Evolutionary conservation across 2,329 filamentous ascomycete species (phyloP), one percentile per base, ranked within the genome.

Genomic region (Xylogone sp.): DNA sequence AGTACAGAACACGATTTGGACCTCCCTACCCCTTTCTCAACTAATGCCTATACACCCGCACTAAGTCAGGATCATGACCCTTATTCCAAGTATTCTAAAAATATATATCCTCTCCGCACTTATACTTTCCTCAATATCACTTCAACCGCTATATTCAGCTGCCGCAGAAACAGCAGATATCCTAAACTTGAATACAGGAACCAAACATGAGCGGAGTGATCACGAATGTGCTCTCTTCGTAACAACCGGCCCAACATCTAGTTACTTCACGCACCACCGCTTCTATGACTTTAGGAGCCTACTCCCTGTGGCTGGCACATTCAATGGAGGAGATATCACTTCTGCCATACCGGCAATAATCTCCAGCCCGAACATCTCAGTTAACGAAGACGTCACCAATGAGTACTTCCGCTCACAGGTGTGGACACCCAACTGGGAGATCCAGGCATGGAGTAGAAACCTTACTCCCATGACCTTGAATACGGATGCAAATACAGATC

Each of bases 281-380:
- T 53, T 53, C 21, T 43, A 34, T 29, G 51, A 53, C 27, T 53
- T 44, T 27, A 42, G 24, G 24, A 27, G n/a, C n/a, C n/a, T n/a
- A n/a, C n/a, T n/a, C n/a, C n/a, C n/a, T n/a, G n/a, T n/a, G n/a
- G n/a, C n/a, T n/a, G n/a, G n/a, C n/a, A n/a, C n/a, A n/a, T n/a
- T n/a, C n/a, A n/a, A n/a, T n/a, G n/a, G n/a, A n/a, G n/a, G n/a
- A n/a, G n/a, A 27, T 27, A 27, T 27, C 24, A 27, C 31, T 13
- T 7, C 34, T 39, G 22, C 6, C 19, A 7, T 27, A 2, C 49
- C 49, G 4, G 29, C 16, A 6, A 12, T 51, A 12, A 21, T 21
- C 8, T 42, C 21, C 9, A 22, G 42, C 27, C 24, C 22, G 9
- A 20, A 21, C 8, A 20, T n/a, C 6, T 24, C 44, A 19, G 20